Conservation (phyloP, 2,329 filamentous ascomycete species). For the Stagonosporopsis chrysanthemi region DNA sequence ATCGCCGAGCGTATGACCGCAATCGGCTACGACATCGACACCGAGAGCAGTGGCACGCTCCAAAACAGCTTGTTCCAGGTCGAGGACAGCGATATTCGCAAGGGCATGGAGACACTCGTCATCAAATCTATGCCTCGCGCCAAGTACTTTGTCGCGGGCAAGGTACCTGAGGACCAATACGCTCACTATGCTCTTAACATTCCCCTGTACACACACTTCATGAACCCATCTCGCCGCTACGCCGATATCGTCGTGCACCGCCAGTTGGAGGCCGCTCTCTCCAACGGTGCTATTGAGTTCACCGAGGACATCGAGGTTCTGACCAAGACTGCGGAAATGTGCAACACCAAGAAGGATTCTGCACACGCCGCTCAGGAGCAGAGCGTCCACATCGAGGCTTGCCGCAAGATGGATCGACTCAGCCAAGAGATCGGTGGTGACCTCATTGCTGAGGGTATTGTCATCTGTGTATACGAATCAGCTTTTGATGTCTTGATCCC, state of each 20-base stretch:
- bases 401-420: constrained; percentile 93
- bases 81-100: constrained; percentile 85
- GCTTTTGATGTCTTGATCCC: constrained; percentile 98
- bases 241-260: constrained; percentile 95
- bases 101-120: constrained; percentile 96
- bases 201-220: constrained; percentile 96
- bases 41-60: constrained; percentile 84
- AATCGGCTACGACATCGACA: constrained; percentile 88
- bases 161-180: constrained; percentile 77
- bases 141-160: constrained; percentile 90
- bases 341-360: constrained; percentile 99
- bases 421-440: constrained; percentile 87
- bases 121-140: constrained; percentile 96
- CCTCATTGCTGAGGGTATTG: constrained; percentile 92
- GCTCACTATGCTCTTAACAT: constrained; percentile 93
- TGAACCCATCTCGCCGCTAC: constrained; percentile 91
- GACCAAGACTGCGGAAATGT: constrained; percentile 90
- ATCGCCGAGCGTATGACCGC: constrained; percentile 93
- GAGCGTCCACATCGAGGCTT: constrained; percentile 97
- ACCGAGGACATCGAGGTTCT: constrained; percentile 87
- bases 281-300: constrained; percentile 82
- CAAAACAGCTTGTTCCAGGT: constrained; percentile 97
- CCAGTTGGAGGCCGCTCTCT: constrained; percentile 87
- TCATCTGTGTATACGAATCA: constrained; percentile 97
- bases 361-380: constrained; percentile 97